Percentiles rank a stretch among this genome's conserved stretches.
Conservation (phyloP, 148 eudicot species). For the Heliosperma pusillum region DNA sequence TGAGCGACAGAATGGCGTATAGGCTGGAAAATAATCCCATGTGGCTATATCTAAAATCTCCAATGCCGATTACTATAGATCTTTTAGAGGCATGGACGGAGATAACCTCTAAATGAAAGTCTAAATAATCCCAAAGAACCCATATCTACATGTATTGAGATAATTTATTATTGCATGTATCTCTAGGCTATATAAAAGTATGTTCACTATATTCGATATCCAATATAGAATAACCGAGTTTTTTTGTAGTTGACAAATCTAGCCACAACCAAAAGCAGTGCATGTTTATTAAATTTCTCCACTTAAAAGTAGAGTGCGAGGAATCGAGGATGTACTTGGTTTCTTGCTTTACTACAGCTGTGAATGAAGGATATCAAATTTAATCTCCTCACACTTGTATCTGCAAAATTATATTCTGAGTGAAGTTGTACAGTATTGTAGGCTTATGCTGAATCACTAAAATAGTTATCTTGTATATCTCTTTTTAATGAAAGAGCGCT, state of each 20-base stretch:
- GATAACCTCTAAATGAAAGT: background rate
- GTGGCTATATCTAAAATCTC: background rate
- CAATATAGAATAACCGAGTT: background rate
- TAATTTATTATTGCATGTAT: background rate
- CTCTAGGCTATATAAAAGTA: background rate
- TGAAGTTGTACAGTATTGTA: no score
- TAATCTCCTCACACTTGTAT: no score
- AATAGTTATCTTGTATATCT: background rate
- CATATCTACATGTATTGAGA: no score
- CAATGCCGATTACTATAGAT: background rate
- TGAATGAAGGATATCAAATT: no score
- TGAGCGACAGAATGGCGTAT: no score
- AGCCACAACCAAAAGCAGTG: background rate
- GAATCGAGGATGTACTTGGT: background rate
- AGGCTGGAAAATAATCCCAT: background rate
- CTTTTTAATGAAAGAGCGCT: background rate
- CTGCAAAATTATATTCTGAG: no score
- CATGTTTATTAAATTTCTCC: background rate
- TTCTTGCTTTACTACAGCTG: background rate
- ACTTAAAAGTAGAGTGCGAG: no score
- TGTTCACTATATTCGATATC: background rate
- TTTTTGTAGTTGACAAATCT: background rate
- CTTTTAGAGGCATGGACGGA: background rate
- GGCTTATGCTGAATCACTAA: no score
- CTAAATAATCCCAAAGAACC: no score